A percentile compares a stretch with the other conserved stretches of the same genome.
Conservation (phyloP, 2,329 filamentous ascomycete genomes). For the Ophiostoma montium region DNA sequence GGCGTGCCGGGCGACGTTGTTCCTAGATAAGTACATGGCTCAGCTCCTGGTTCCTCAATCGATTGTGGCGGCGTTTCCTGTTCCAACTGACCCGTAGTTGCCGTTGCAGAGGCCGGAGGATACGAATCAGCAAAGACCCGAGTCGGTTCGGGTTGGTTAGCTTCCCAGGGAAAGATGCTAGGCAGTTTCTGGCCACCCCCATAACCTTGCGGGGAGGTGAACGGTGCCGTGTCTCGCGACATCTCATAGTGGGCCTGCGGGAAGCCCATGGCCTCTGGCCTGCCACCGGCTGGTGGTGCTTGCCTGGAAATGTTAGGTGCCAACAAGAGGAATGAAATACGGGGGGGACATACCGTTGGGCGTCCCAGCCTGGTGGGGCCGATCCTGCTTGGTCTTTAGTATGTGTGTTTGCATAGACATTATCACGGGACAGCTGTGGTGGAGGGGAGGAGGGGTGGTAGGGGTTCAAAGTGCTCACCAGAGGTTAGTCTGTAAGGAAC, state of each 20-base stretch:
- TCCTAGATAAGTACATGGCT: conserved; percentile 21
- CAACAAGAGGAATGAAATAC: too few species aligned
- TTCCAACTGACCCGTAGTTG: conserved; percentile 15
- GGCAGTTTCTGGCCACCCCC: conserved; percentile 50
- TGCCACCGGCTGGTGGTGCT: conserved; percentile 50
- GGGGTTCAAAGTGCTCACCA: conserved; percentile 19
- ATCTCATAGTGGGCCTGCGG: conserved; percentile 69
- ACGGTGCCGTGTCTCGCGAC: conserved; percentile 61
- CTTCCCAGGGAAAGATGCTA: conserved; percentile 87
- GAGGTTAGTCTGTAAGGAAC: conserved; percentile 17
- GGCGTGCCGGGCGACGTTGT: conserved; percentile 30
- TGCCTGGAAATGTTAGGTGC: conserved; percentile 20
- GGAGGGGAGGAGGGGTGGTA: conserved; percentile 9
- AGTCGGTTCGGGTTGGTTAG: conserved; percentile 43
- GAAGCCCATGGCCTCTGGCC: conserved; percentile 75
- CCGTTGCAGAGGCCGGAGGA: conserved; percentile 15
- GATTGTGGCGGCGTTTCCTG: background rate
- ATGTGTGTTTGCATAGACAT: conserved; percentile 25
- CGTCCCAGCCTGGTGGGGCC: conserved; percentile 31
- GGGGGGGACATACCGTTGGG: conserved; percentile 24
- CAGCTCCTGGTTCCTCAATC: conserved; percentile 17
- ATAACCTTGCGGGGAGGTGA: conserved; percentile 62
- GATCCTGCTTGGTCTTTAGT: conserved; percentile 30
- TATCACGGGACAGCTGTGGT: conserved; percentile 11
- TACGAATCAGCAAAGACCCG: conserved; percentile 46